Conservation (phyloP, 805 yeast genomes). For the Starmerella scarabaei region DNA sequence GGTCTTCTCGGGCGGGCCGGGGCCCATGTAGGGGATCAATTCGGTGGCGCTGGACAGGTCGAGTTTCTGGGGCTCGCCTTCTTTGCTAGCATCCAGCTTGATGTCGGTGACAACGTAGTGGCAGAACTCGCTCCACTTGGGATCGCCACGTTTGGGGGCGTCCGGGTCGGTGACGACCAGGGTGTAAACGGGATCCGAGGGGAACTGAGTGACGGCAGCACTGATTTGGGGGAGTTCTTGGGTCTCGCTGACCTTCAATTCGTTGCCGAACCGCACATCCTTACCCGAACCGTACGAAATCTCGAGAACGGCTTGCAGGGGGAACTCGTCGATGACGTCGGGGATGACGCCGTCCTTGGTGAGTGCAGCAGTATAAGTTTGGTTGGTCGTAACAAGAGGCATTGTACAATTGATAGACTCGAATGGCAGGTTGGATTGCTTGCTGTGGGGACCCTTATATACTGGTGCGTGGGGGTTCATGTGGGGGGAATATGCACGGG, state of each 20-base stretch:
- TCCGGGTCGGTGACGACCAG: conserved; percentile 84
- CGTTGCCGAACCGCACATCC: conserved; percentile 71
- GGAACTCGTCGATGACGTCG: conserved; percentile 29
- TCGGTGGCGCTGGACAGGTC: conserved; percentile 31
- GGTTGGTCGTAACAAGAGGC: conserved; percentile 25
- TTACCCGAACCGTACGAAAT: conserved; percentile 42
- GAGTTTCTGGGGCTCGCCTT: conserved; percentile 22
- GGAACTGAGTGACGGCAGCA: conserved; percentile 43
- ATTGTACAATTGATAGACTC: conserved; percentile 6
- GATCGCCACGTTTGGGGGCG: conserved; percentile 74
- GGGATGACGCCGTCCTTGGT: conserved; percentile 33
- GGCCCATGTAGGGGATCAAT: conserved; percentile 55
- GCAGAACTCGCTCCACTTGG: conserved; percentile 77
- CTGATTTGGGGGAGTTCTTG: conserved; percentile 55
- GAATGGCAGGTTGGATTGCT: neutral
- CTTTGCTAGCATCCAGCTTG: conserved; percentile 22
- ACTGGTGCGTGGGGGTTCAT: neutral
- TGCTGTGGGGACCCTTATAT: neutral
- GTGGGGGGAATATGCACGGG: too few species aligned
- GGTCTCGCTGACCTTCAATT: conserved; percentile 49
- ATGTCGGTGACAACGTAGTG: conserved; percentile 49
- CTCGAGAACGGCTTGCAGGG: conserved; percentile 34
- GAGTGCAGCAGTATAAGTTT: conserved; percentile 29
- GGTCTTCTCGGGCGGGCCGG: conserved; percentile 81
- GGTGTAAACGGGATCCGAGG: conserved; percentile 46